Percentiles rank a stretch among this genome's conserved stretches.
Conservation (phyloP, 805 yeast species). For the Cyberlindnera maritima region DNA sequence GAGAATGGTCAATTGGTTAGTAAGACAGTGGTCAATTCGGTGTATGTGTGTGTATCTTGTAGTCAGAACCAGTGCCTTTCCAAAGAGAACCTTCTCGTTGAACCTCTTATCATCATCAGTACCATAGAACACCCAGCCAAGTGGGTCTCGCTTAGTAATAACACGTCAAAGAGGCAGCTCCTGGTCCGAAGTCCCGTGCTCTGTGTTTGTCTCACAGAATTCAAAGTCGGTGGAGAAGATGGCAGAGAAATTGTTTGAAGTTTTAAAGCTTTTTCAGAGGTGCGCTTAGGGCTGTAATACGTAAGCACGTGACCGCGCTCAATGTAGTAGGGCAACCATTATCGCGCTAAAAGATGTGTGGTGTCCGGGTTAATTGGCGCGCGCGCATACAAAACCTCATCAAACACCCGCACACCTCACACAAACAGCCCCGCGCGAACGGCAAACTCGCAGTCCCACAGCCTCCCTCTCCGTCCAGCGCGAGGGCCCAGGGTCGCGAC, state of each 20-base stretch:
- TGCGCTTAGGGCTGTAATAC: background rate
- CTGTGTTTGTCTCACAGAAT: too few relatives aligned
- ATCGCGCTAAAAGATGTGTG: background rate
- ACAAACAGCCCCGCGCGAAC: background rate
- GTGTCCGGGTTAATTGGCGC: background rate
- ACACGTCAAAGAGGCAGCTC: background rate
- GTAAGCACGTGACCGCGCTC: background rate
- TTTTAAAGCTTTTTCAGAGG: too few relatives aligned
- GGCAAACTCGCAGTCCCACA: constrained; percentile 3
- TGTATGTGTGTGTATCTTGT: background rate
- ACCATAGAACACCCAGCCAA: background rate
- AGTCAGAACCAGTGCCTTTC: background rate
- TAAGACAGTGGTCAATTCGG: too few relatives aligned
- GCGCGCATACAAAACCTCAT: background rate
- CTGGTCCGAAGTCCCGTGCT: background rate
- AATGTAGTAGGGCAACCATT: background rate
- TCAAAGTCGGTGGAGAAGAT: background rate
- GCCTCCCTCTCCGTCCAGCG: background rate
- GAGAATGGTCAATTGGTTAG: constrained; percentile 2
- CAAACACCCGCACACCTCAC: background rate
- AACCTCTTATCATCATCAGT: background rate
- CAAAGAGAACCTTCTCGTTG: constrained; percentile 5
- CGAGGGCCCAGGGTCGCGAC: constrained; percentile 7
- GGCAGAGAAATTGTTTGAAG: background rate
- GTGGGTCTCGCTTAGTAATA: too few relatives aligned